These are phyloP conservation scores for Carnegiea gigantea DNA, from an alignment of 179 eudicot species.

Conservation along the genomic window DNA sequence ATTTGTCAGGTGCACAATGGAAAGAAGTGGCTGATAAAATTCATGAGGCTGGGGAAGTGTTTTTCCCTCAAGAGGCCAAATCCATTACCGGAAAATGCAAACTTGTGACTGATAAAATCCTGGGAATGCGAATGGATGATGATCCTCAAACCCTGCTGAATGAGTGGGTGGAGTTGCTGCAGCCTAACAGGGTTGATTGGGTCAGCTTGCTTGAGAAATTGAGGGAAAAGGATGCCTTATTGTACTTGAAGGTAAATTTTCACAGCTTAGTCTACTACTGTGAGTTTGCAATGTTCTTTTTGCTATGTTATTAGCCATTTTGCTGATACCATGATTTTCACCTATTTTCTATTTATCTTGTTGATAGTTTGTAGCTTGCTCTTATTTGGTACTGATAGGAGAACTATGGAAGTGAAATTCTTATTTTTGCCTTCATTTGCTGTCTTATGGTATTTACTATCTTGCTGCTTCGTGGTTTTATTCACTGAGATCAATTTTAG, in stretches of 20 bases:
- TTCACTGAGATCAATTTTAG: background rate
- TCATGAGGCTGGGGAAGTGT: slow-evolving; percentile 53
- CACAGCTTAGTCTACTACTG: background rate
- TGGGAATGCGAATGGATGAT: slow-evolving; percentile 49
- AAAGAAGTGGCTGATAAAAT: slow-evolving; percentile 72
- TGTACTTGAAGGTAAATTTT: slow-evolving; percentile 58
- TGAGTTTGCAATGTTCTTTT: background rate
- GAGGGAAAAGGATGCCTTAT: slow-evolving; percentile 39
- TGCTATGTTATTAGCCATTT: background rate
- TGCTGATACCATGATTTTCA: background rate
- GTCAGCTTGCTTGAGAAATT: slow-evolving; percentile 54
- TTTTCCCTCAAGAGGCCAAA: slow-evolving; percentile 74
- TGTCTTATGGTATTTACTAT: background rate
- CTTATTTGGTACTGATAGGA: background rate
- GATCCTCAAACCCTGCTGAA: slow-evolving; percentile 48
- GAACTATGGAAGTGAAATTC: background rate
- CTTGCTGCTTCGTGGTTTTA: background rate
- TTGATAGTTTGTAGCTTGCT: background rate
- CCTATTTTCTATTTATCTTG: background rate
- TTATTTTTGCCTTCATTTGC: background rate
- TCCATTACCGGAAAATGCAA: slow-evolving; percentile 69
- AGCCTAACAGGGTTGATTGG: slow-evolving; percentile 87
- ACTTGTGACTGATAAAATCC: slow-evolving; percentile 62
- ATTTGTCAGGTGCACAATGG: slow-evolving; percentile 79
- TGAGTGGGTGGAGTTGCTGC: slow-evolving; percentile 73